These are phyloP conservation scores for Madurella mycetomatis DNA, from an alignment of 2,329 filamentous ascomycete species.

Conservation along the genomic window DNA sequence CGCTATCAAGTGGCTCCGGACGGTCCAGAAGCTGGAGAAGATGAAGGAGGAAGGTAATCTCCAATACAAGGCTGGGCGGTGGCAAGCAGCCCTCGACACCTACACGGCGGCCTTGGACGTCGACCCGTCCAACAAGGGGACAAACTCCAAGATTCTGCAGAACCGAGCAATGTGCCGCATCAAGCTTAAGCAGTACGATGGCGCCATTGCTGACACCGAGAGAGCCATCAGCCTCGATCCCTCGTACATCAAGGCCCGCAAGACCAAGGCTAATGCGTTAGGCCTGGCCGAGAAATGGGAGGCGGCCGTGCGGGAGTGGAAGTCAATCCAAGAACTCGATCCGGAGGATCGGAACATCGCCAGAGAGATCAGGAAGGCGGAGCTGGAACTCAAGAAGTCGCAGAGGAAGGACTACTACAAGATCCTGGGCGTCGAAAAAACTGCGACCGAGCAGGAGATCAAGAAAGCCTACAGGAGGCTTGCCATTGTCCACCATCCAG, in stretches of 20 bases:
- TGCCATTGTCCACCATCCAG: conserved; percentile 89
- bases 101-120: conserved; percentile 80
- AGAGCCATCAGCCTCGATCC: conserved; percentile 78
- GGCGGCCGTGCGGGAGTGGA: conserved; percentile 83
- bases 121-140: conserved; percentile 83
- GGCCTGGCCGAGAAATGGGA: conserved; percentile 88
- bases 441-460: conserved; percentile 77
- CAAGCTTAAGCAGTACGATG: conserved; percentile 77
- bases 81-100: conserved; percentile 74
- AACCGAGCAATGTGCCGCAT: conserved; percentile 85
- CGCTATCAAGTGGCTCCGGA: conserved; percentile 81
- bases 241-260: conserved; percentile 82
- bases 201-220: conserved; percentile 81
- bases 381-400: conserved; percentile 95
- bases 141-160: conserved; percentile 90
- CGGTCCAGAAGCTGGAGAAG: conserved; percentile 85
- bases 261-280: conserved; percentile 87
- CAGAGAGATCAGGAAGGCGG: conserved; percentile 83
- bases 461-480: conserved; percentile 97
- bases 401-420: conserved; percentile 99
- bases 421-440: conserved; percentile 84
- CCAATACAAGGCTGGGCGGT: conserved; percentile 81
- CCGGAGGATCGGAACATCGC: conserved; percentile 74
- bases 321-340: conserved; percentile 76
- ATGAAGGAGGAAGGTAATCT: conserved; percentile 92